These are phyloP conservation scores for Rhodotorula sp. DNA, from an alignment of 1,284 basidiomycete species.

Conservation along the genomic window DNA sequence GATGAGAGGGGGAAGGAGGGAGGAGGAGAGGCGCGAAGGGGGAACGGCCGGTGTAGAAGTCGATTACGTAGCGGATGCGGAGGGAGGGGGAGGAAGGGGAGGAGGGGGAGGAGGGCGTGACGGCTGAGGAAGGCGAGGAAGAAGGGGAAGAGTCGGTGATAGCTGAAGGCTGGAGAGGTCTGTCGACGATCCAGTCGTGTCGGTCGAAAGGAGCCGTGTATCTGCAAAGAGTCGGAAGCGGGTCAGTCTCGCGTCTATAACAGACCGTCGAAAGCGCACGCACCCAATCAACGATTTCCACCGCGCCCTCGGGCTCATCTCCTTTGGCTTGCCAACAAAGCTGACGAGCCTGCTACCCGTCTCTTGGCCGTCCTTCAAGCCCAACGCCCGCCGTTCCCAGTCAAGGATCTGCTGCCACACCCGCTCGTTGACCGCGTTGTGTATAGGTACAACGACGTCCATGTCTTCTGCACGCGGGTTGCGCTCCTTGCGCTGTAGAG, in stretches of 20 bases:
- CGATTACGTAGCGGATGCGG: constrained; percentile 89
- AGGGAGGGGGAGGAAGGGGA: constrained; percentile 55
- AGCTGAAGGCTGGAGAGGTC: constrained; percentile 48
- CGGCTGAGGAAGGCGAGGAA: neutral
- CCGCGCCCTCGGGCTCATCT: constrained; percentile 77
- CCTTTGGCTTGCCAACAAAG: constrained; percentile 75
- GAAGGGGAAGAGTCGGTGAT: neutral
- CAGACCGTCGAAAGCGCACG: constrained; percentile 47
- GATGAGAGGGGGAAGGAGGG: constrained; percentile 47
- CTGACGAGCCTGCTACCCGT: constrained; percentile 66
- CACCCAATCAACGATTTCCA: constrained; percentile 82
- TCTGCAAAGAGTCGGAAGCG: constrained; percentile 52
- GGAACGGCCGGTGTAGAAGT: constrained; percentile 90
- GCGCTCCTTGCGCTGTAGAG: constrained; percentile 91
- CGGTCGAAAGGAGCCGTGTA: constrained; percentile 94
- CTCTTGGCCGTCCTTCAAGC: constrained; percentile 60
- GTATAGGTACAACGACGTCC: constrained; percentile 94
- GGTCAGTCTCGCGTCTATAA: constrained; percentile 7
- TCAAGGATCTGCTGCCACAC: constrained; percentile 86
- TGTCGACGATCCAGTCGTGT: constrained; percentile 95
- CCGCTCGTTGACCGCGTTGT: constrained; percentile 98
- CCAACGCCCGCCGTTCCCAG: constrained; percentile 71
- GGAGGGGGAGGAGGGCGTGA: neutral
- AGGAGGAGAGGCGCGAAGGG: constrained; percentile 41
- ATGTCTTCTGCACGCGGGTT: constrained; percentile 74